Percentiles rank a stretch among this genome's conserved stretches.
These are phyloP conservation scores for Volutella citrinella DNA, from an alignment of 2,329 filamentous ascomycete species.

Conservation along the genomic window DNA sequence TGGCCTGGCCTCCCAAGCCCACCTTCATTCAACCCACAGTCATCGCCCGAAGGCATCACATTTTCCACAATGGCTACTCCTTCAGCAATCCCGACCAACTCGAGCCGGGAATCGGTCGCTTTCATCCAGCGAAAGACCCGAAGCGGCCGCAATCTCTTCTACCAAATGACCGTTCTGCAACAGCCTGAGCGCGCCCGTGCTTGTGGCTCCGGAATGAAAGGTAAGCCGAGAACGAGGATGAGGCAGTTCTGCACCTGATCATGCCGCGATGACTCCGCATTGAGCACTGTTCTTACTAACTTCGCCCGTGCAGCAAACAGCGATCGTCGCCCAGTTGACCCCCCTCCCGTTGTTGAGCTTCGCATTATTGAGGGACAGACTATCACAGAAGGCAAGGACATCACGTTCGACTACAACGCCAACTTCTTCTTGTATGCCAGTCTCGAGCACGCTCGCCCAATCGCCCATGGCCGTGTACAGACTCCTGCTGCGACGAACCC, in stretches of 20 bases:
- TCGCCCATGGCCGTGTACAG: slow-evolving; percentile 76
- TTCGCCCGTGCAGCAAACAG: slow-evolving; percentile 36
- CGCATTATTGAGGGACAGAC: slow-evolving; percentile 74
- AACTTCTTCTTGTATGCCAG: slow-evolving; percentile 98
- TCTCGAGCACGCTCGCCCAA: slow-evolving; percentile 78
- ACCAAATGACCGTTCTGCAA: slow-evolving; percentile 82
- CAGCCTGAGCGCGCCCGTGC: slow-evolving; percentile 92
- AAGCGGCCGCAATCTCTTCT: slow-evolving; percentile 74
- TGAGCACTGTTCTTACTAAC: too few species aligned
- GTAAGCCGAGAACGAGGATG: slow-evolving; percentile 49
- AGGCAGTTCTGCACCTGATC: neutral
- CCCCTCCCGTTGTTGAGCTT: slow-evolving; percentile 89
- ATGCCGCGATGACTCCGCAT: too few species aligned
- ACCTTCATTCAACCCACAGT: too few species aligned
- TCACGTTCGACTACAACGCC: slow-evolving; percentile 90
- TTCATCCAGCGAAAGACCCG: slow-evolving; percentile 55
- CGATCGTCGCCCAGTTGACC: slow-evolving; percentile 89
- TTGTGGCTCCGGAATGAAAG: slow-evolving; percentile 93
- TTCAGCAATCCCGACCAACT: slow-evolving; percentile 25
- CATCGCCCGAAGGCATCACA: too few species aligned
- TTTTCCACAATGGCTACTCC: slow-evolving; percentile 32
- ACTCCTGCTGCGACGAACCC: slow-evolving; percentile 65
- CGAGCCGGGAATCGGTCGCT: slow-evolving; percentile 39
- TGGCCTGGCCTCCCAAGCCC: too few species aligned
- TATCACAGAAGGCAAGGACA: slow-evolving; percentile 60